Conservation (phyloP, 1,139 yeast genomes). For the Kodamaea sp. region DNA sequence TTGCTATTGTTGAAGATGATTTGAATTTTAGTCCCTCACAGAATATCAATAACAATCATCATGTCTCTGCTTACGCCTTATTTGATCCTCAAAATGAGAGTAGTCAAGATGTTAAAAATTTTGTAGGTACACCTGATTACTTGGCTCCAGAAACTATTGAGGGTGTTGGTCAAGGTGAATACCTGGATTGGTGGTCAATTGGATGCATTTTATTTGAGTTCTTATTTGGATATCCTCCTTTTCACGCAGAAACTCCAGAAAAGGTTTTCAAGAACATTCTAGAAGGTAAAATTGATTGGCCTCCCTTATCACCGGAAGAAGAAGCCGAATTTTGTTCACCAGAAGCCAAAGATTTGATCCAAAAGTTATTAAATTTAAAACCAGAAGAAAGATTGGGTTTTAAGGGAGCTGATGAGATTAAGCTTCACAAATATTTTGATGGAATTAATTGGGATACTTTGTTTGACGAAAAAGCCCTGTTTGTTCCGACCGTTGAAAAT, state of each 20-base stretch:
- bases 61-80: slow-evolving; percentile 51
- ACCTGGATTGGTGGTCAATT: slow-evolving; percentile 98
- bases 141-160: slow-evolving; percentile 93
- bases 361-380: slow-evolving; percentile 55
- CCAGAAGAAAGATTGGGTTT: slow-evolving; percentile 69
- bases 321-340: slow-evolving; percentile 54
- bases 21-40: slow-evolving; percentile 27
- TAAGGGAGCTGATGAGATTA: slow-evolving; percentile 76
- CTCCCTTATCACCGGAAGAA: slow-evolving; percentile 50
- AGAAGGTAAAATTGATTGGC: slow-evolving; percentile 79
- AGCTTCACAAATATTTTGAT: slow-evolving; percentile 68
- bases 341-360: slow-evolving; percentile 72
- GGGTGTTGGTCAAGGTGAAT: slow-evolving; percentile 80
- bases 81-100: slow-evolving; percentile 64
- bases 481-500: slow-evolving; percentile 73
- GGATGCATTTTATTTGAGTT: slow-evolving; percentile 95
- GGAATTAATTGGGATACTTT: slow-evolving; percentile 73
- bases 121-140: slow-evolving; percentile 97
- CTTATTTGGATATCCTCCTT: slow-evolving; percentile 91
- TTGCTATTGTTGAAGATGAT: slow-evolving; percentile 52
- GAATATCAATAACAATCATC: slow-evolving; percentile 12
- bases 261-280: slow-evolving; percentile 79
- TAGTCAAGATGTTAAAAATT: slow-evolving; percentile 43
- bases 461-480: slow-evolving; percentile 74
- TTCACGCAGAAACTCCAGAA: slow-evolving; percentile 79